Conservation (phyloP, 1,284 basidiomycete species). For the Rhizoctonia solani region DNA sequence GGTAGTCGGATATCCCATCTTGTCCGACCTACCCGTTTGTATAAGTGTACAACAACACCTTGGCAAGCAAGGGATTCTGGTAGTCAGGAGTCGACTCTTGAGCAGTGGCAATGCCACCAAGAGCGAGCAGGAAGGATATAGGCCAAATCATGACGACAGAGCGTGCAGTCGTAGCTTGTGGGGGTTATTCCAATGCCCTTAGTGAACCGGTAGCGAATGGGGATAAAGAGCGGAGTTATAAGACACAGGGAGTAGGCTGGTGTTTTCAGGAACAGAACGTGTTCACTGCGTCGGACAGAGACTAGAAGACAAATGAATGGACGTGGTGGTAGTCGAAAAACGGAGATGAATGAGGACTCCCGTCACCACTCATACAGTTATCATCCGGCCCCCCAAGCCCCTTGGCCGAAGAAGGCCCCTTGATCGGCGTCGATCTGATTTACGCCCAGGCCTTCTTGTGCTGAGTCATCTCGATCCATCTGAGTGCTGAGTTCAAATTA, state of each 20-base stretch:
- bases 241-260: too few species aligned
- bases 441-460: too few species aligned
- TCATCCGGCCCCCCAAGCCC: slow-evolving; percentile 4
- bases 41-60: slow-evolving; percentile 28
- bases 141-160: not conserved
- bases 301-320: slow-evolving; percentile 4
- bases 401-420: not conserved
- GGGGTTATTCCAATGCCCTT: not conserved
- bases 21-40: slow-evolving; percentile 7
- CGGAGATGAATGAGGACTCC: not conserved
- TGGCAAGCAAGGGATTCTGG: slow-evolving; percentile 1
- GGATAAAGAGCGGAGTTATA: too few species aligned
- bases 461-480: too few species aligned
- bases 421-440: slow-evolving; percentile 27
- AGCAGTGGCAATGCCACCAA: slow-evolving; percentile 1
- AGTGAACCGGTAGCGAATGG: not conserved
- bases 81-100: not conserved
- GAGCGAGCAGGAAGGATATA: slow-evolving; percentile 7
- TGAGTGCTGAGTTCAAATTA: too few species aligned
- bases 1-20: not conserved
- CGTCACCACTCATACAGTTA: not conserved
- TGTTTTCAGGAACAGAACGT: not conserved
- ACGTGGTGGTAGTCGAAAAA: not conserved
- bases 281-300: too few species aligned
- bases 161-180: not conserved